Conservation (phyloP, 2,329 filamentous ascomycete genomes). For the Tolypocladium nubicola region DNA sequence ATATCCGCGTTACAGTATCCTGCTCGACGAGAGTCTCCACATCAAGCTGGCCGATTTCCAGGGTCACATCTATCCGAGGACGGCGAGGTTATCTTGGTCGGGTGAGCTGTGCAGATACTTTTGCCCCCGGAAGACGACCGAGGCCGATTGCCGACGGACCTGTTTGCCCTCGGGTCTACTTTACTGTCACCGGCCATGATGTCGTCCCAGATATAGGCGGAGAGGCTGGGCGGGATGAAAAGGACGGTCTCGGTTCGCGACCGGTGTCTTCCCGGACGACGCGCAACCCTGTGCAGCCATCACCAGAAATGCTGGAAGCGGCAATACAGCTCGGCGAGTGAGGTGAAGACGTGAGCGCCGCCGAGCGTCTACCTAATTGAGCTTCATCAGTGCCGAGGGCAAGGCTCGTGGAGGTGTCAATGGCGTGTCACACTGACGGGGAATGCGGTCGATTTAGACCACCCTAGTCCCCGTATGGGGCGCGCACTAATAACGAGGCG, state of each 20-base stretch:
- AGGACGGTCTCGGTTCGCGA: constrained; percentile 4
- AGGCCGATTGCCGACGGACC: constrained; percentile 8
- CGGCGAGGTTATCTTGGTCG: constrained; percentile 3
- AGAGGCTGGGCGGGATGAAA: constrained; percentile 7
- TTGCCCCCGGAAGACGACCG: constrained; percentile 5
- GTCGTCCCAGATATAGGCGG: constrained; percentile 8
- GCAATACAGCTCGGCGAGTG: neutral
- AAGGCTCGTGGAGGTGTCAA: too few relatives aligned
- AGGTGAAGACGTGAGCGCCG: constrained; percentile 1
- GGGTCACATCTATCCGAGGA: constrained; percentile 5
- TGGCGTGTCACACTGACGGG: too few relatives aligned
- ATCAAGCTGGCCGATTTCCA: constrained; percentile 9
- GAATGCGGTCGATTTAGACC: too few relatives aligned
- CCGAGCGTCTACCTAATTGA: neutral
- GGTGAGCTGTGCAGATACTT: constrained; percentile 1
- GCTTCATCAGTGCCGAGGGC: too few relatives aligned
- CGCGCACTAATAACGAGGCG: too few relatives aligned
- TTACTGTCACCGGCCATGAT: constrained; percentile 7
- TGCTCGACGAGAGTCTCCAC: constrained; percentile 7
- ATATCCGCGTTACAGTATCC: neutral
- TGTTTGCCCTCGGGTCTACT: constrained; percentile 12
- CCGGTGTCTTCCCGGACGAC: constrained; percentile 5
- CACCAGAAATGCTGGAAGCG: constrained; percentile 2
- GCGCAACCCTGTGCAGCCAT: neutral
- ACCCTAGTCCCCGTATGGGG: too few relatives aligned